Conservation (phyloP, 2,329 filamentous ascomycete genomes). For the Beauveria australis region DNA sequence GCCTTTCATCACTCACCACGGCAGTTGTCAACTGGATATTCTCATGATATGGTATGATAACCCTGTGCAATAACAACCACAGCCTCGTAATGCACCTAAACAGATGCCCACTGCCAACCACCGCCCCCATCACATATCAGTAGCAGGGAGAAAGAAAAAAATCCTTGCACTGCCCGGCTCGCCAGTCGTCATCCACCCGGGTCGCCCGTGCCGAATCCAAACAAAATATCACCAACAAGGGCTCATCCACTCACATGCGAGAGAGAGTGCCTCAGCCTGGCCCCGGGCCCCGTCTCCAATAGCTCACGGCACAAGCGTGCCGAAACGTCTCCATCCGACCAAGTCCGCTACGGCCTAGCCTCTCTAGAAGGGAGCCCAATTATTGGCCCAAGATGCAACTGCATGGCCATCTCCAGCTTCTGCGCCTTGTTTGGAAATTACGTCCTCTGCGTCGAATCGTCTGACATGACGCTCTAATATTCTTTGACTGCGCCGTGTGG, state of each 20-base stretch:
- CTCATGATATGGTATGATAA: too few relatives aligned
- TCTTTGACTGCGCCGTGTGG: too few relatives aligned
- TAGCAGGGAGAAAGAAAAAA: background rate
- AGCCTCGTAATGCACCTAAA: too few relatives aligned
- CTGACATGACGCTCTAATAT: too few relatives aligned
- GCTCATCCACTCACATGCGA: constrained; percentile 1
- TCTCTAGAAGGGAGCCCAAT: background rate
- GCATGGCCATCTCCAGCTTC: background rate
- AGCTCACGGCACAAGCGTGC: constrained; percentile 7
- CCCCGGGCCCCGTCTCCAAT: background rate
- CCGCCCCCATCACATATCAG: background rate
- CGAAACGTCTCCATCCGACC: constrained; percentile 7
- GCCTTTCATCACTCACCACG: background rate
- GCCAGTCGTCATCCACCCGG: background rate
- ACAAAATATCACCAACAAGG: background rate
- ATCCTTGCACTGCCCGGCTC: background rate
- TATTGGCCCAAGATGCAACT: background rate
- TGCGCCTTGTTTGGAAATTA: background rate
- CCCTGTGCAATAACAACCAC: too few relatives aligned
- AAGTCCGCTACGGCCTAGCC: background rate
- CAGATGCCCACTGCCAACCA: background rate
- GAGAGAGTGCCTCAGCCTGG: background rate
- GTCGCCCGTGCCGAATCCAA: background rate
- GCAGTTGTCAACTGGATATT: background rate
- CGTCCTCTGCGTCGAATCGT: background rate